Percentiles rank a stretch among this genome's conserved stretches.
phyloP scores from a whole-genome alignment of 306 rosid species.

The Cicer chorassanicum region DNA sequence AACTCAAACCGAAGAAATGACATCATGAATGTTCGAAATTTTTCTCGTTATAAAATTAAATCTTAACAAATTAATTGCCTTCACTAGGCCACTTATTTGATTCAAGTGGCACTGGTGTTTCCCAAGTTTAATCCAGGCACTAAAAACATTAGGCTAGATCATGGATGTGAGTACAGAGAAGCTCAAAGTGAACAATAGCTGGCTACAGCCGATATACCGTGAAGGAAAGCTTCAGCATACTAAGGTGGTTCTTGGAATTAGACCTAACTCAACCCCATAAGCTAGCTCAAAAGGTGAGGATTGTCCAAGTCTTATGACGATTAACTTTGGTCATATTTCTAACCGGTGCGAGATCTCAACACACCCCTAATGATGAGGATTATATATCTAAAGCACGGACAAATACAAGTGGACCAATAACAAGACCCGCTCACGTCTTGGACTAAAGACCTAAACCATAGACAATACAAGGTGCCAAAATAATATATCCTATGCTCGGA shows the following conservation, averaged over 20 bases:
- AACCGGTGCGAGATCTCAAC: not conserved
- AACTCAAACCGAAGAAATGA: not conserved
- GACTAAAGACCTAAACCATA: not conserved
- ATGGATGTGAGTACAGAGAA: not conserved
- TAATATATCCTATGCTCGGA: not conserved
- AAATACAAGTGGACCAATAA: not conserved
- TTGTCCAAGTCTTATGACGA: not conserved
- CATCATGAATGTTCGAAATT: conserved; percentile 1
- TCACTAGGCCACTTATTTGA: conserved; percentile 30
- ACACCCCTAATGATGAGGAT: not conserved
- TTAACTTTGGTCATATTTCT: not conserved
- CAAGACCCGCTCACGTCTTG: not conserved
- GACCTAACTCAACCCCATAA: not conserved
- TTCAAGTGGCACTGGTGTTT: not conserved
- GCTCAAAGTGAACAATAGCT: conserved; percentile 19
- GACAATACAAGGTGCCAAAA: not conserved
- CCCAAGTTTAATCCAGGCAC: conserved; percentile 13
- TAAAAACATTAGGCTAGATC: conserved; percentile 13
- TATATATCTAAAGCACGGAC: not conserved
- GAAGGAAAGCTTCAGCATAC: conserved; percentile 10
- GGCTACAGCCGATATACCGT: conserved; percentile 17
- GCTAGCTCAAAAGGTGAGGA: conserved; percentile 1
- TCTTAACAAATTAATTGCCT: not conserved
- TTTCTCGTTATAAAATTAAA: not conserved
- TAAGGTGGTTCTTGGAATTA: not conserved